phyloP scores from a whole-genome alignment of 768 basidiomycete species.

The Asterophora parasitica region DNA sequence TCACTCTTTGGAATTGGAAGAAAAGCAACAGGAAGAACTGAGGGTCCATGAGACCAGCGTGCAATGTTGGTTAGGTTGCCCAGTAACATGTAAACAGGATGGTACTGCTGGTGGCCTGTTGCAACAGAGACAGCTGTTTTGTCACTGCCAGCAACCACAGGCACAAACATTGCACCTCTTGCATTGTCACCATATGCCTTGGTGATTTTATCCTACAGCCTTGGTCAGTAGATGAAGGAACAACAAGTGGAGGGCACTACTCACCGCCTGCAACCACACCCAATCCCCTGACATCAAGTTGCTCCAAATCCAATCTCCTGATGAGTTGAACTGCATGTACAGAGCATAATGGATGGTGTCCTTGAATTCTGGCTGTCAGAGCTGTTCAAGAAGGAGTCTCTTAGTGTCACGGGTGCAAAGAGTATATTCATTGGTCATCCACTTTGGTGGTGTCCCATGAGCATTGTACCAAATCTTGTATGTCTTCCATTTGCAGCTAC shows the following conservation, averaged over 20 bases:
- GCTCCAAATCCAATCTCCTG: conserved; percentile 20
- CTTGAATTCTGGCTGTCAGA: conserved; percentile 14
- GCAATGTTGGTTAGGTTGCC: conserved; percentile 26
- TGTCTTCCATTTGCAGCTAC: not conserved
- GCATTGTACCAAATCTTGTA: not conserved
- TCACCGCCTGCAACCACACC: conserved; percentile 9
- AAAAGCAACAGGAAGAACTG: conserved; percentile 26
- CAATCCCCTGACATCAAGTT: conserved; percentile 14
- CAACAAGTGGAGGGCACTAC: not conserved
- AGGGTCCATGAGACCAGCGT: conserved; percentile 22
- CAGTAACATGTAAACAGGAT: conserved; percentile 28
- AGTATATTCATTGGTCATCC: conserved; percentile 23
- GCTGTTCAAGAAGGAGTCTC: conserved; percentile 18
- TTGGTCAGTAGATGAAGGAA: not conserved
- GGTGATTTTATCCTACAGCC: conserved; percentile 18
- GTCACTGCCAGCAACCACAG: conserved; percentile 26
- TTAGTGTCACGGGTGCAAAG: conserved; percentile 16
- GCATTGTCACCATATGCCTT: conserved; percentile 7
- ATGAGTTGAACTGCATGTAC: conserved; percentile 21
- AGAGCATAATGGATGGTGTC: conserved; percentile 17
- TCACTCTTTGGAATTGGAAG: conserved; percentile 31
- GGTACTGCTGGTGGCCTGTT: conserved; percentile 27
- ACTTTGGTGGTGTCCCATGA: conserved; percentile 12
- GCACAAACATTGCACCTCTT: conserved; percentile 22
- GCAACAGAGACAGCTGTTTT: conserved; percentile 31